Conservation (phyloP, 805 yeast genomes). For the Diddensiella transvaalensis region DNA sequence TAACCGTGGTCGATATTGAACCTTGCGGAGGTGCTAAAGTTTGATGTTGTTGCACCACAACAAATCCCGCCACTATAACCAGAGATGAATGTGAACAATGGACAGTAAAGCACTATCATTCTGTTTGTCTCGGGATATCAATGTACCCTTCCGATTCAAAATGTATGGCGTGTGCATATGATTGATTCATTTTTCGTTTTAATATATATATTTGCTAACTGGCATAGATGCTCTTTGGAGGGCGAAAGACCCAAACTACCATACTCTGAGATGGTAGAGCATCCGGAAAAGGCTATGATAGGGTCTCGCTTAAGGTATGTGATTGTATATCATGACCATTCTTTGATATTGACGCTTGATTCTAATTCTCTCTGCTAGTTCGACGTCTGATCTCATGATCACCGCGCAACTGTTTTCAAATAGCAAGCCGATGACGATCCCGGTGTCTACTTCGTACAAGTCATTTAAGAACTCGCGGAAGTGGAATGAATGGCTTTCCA, state of each 20-base stretch:
- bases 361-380: conserved; percentile 13
- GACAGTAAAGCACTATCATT: conserved; percentile 46
- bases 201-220: conserved; percentile 5
- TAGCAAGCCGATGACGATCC: conserved; percentile 46
- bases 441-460: conserved; percentile 48
- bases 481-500: conserved; percentile 70
- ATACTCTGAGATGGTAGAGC: conserved; percentile 44
- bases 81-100: conserved; percentile 24
- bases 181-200: not conserved
- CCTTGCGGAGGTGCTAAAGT: no score
- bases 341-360: no score
- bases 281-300: conserved; percentile 44
- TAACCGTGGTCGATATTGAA: no score
- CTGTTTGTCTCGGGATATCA: conserved; percentile 54
- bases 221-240: conserved; percentile 38
- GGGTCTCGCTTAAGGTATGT: conserved; percentile 38
- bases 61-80: no score
- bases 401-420: conserved; percentile 45
- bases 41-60: no score
- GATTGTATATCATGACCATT: not conserved
- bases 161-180: conserved; percentile 30
- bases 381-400: conserved; percentile 37
- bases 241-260: conserved; percentile 42
- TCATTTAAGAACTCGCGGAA: conserved; percentile 43
- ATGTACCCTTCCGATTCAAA: conserved; percentile 46